Evolutionary conservation across 768 basidiomycete species (phyloP).

Genomic region (Boletus rufocinnamomeus): DNA sequence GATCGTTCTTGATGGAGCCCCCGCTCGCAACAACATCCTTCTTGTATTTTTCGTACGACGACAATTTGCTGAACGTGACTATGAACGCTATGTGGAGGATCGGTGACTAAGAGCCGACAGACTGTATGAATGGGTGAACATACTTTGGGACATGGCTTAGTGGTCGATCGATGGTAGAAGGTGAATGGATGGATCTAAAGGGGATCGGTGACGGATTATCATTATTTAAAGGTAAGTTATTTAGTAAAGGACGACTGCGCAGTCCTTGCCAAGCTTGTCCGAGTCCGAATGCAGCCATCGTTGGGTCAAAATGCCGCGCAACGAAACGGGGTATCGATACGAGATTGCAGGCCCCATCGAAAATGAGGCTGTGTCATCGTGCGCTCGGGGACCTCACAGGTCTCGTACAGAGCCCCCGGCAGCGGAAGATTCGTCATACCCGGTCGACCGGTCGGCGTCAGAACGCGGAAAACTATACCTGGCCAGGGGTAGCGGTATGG

Average conservation of each 20-base stretch:
- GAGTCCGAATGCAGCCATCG: not conserved
- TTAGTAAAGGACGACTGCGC: not conserved
- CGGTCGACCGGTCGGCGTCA: too few species aligned
- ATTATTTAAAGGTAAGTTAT: not conserved
- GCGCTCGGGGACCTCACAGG: not conserved
- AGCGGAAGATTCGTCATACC: too few species aligned
- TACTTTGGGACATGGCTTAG: conserved; percentile 23
- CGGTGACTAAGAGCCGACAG: not conserved
- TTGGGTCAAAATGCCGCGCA: not conserved
- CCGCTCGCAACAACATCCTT: not conserved
- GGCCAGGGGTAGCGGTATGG: too few species aligned
- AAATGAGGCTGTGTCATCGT: not conserved
- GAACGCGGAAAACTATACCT: too few species aligned
- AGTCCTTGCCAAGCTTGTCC: not conserved
- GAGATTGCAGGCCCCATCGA: not conserved
- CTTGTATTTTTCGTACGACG: conserved; percentile 20
- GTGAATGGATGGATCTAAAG: not conserved
- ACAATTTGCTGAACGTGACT: conserved; percentile 3
- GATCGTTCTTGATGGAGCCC: conserved; percentile 19
- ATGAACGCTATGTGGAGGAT: conserved; percentile 11
- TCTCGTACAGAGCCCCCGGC: too few species aligned
- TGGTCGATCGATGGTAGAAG: not conserved
- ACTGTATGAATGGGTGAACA: not conserved
- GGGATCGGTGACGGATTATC: not conserved
- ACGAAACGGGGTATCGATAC: too few species aligned